Percentiles rank a stretch among this genome's conserved stretches.
These are phyloP conservation scores for Myochromella boudieri DNA, from an alignment of 768 basidiomycete species.

Conservation along the genomic window DNA sequence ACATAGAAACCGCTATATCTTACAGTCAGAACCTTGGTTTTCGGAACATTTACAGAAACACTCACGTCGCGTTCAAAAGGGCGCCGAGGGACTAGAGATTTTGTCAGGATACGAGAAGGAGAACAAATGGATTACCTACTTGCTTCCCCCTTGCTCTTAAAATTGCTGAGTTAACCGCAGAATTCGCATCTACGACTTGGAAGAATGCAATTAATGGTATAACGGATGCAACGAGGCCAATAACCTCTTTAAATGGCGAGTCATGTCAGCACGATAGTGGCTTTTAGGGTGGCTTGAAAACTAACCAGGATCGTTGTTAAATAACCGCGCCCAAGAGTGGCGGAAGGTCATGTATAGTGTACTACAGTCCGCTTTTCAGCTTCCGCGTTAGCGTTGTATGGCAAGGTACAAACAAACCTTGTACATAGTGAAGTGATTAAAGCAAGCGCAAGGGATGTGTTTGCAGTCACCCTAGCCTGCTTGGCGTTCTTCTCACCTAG, in stretches of 20 bases:
- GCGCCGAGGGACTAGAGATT: too few species aligned
- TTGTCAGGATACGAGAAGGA: too few species aligned
- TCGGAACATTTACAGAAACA: too few species aligned
- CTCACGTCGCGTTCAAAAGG: too few species aligned
- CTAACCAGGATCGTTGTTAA: slow-evolving; percentile 64
- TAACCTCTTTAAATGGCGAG: slow-evolving; percentile 38
- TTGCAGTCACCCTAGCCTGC: slow-evolving; percentile 25
- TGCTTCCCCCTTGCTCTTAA: slow-evolving; percentile 82
- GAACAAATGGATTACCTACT: slow-evolving; percentile 34
- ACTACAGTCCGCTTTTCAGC: slow-evolving; percentile 29
- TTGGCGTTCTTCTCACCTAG: slow-evolving; percentile 11
- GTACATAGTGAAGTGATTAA: not conserved
- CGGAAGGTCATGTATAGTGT: slow-evolving; percentile 56
- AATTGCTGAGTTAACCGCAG: slow-evolving; percentile 68
- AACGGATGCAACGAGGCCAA: slow-evolving; percentile 60
- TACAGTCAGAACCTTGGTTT: too few species aligned
- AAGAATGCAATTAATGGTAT: slow-evolving; percentile 73
- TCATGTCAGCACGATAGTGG: not conserved
- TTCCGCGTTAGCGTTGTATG: not conserved
- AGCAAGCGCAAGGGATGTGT: slow-evolving; percentile 62
- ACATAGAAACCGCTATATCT: not conserved
- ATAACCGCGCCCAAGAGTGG: slow-evolving; percentile 68
- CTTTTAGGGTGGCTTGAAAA: too few species aligned
- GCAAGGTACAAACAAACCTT: not conserved
- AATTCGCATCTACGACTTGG: slow-evolving; percentile 80